Evolutionary conservation across 2,329 filamentous ascomycete species (phyloP).

Genomic region (Fusarium fracticaudum): DNA sequence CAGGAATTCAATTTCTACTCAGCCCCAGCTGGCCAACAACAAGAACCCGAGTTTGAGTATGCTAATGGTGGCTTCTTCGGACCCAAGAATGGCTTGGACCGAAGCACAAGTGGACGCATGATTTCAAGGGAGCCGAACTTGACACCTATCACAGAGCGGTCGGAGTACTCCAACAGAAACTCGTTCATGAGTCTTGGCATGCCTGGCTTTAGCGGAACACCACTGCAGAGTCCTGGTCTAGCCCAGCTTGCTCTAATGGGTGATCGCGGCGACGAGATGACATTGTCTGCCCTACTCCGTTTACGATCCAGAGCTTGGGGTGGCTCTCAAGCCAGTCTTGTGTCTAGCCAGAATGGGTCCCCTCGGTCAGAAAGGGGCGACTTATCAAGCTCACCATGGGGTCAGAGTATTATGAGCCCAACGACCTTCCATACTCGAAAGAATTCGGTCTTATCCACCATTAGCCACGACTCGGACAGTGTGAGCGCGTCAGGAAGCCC

Average conservation of each 20-base stretch:
- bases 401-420: constrained; percentile 31
- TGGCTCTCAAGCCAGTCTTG: constrained; percentile 78
- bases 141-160: constrained; percentile 94
- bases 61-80: constrained; percentile 91
- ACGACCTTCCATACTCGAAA: constrained; percentile 54
- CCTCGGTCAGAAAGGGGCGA: constrained; percentile 61
- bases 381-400: constrained; percentile 56
- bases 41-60: constrained; percentile 65
- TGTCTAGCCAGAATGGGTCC: constrained; percentile 62
- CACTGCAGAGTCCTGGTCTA: constrained; percentile 75
- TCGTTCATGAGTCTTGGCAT: constrained; percentile 79
- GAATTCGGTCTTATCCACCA: constrained; percentile 60
- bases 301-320: constrained; percentile 82
- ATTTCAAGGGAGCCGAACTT: constrained; percentile 88
- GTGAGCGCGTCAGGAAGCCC: constrained; percentile 60
- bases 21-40: constrained; percentile 55
- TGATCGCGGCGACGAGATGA: constrained; percentile 71
- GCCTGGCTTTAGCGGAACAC: constrained; percentile 52
- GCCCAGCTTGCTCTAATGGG: constrained; percentile 78
- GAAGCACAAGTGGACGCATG: constrained; percentile 77
- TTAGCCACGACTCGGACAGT: constrained; percentile 59
- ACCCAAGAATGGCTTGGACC: constrained; percentile 71
- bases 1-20: constrained; percentile 98
- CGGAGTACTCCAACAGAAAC: constrained; percentile 95
- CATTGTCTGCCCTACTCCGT: constrained; percentile 75